phyloP scores from a whole-genome alignment of 2,329 filamentous ascomycete species.

The Biscogniauxia sp. region DNA sequence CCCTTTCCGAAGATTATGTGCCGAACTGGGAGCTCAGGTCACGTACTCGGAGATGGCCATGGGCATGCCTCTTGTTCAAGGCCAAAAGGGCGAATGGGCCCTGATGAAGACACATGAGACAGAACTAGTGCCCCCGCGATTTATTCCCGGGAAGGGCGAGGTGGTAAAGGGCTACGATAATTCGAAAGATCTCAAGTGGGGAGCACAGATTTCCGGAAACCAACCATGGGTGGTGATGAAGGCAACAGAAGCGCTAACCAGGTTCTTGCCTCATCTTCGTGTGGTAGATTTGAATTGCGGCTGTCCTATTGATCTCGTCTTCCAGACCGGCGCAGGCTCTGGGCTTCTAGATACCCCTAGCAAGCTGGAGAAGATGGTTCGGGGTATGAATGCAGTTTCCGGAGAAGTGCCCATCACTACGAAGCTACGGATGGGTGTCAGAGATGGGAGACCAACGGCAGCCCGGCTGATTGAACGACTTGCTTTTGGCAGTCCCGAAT shows the following conservation, averaged over 20 bases:
- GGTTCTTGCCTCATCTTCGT: conserved; percentile 76
- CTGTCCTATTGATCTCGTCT: conserved; percentile 94
- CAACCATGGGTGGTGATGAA: conserved; percentile 90
- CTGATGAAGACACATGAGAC: conserved; percentile 88
- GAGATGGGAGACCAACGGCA: conserved; percentile 74
- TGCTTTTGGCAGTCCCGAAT: conserved; percentile 74
- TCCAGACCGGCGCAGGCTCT: conserved; percentile 82
- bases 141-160: conserved; percentile 49
- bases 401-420: conserved; percentile 88
- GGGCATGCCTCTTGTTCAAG: conserved; percentile 83
- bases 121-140: conserved; percentile 71
- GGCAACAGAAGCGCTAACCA: conserved; percentile 76
- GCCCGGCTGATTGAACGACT: conserved; percentile 79
- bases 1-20: conserved; percentile 87
- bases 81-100: conserved; percentile 90
- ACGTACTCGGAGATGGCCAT: conserved; percentile 99
- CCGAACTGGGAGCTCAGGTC: conserved; percentile 82
- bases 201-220: conserved; percentile 87
- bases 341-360: conserved; percentile 83
- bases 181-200: conserved; percentile 79
- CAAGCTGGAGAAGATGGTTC: conserved; percentile 91
- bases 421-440: conserved; percentile 91
- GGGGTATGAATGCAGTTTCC: conserved; percentile 94
- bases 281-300: conserved; percentile 96
- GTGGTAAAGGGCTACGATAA: conserved; percentile 79